Percentiles rank a stretch among this genome's conserved stretches.
Evolutionary conservation across 179 eudicot species (phyloP).

Genomic region (Spinacia oleracea): DNA sequence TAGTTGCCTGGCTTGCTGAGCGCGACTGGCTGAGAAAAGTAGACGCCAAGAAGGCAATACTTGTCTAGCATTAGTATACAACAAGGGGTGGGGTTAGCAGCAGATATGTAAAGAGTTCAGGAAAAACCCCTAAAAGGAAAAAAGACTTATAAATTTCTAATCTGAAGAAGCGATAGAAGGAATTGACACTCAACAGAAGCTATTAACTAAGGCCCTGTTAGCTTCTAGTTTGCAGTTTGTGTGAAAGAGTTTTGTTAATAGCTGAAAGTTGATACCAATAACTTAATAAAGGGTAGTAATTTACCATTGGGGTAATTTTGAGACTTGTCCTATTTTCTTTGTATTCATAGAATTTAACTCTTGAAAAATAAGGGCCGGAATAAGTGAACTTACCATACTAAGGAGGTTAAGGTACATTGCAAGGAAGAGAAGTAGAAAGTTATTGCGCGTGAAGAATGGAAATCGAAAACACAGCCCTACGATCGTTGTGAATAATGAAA

Average conservation of each 20-base stretch:
- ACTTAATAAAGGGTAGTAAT: no score
- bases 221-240: no score
- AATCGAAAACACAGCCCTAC: conserved; percentile 75
- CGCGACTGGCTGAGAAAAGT: conserved; percentile 56
- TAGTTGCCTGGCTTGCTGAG: conserved; percentile 8
- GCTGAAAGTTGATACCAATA: no score
- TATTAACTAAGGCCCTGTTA: background rate
- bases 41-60: conserved; percentile 68
- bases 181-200: background rate
- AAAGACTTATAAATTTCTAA: background rate
- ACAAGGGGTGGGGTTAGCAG: background rate
- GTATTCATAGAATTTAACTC: background rate
- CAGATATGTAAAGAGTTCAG: background rate
- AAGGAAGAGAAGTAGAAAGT: conserved; percentile 55
- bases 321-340: no score
- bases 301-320: no score
- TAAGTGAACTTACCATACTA: conserved; percentile 65
- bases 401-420: conserved; percentile 65
- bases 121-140: background rate
- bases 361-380: background rate
- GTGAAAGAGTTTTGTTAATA: no score
- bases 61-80: conserved; percentile 43
- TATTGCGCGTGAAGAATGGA: conserved; percentile 60
- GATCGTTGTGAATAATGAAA: conserved; percentile 57
- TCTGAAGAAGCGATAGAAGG: background rate